Conservation (phyloP, 2,329 filamentous ascomycete genomes). For the Massarina eburnea region DNA sequence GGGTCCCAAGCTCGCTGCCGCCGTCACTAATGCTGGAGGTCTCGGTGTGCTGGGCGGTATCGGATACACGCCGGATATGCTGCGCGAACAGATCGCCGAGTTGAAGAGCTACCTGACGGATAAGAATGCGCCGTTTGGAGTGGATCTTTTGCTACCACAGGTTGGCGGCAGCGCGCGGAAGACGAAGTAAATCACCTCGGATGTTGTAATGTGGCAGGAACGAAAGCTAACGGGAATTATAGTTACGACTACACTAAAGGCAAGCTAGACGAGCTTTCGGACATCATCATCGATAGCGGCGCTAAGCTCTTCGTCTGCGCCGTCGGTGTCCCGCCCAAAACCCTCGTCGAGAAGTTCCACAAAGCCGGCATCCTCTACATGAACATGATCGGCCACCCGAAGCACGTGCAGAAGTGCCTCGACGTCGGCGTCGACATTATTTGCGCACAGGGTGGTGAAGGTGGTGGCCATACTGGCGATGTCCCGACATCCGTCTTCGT, state of each 20-base stretch:
- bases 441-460: conserved; percentile 97
- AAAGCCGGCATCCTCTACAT: conserved; percentile 87
- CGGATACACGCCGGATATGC: conserved; percentile 96
- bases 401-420: conserved; percentile 96
- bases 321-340: conserved; percentile 87
- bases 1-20: conserved; percentile 91
- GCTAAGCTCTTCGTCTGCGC: conserved; percentile 95
- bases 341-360: conserved; percentile 88
- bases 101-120: conserved; percentile 84
- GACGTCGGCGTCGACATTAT: conserved; percentile 90
- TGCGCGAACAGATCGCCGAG: conserved; percentile 90
- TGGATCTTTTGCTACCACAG: conserved; percentile 90
- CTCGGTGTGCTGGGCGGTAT: conserved; percentile 95
- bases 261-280: conserved; percentile 86
- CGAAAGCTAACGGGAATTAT: conserved; percentile 9
- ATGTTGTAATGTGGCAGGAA: neutral
- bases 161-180: conserved; percentile 92
- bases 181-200: conserved; percentile 67
- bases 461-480: conserved; percentile 93
- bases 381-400: conserved; percentile 99
- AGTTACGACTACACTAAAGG: conserved; percentile 99
- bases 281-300: conserved; percentile 89
- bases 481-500: conserved; percentile 91
- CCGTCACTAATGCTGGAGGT: conserved; percentile 95
- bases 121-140: conserved; percentile 93